phyloP scores from a whole-genome alignment of 2,329 filamentous ascomycete genomes.

The Curvularia lunata region DNA sequence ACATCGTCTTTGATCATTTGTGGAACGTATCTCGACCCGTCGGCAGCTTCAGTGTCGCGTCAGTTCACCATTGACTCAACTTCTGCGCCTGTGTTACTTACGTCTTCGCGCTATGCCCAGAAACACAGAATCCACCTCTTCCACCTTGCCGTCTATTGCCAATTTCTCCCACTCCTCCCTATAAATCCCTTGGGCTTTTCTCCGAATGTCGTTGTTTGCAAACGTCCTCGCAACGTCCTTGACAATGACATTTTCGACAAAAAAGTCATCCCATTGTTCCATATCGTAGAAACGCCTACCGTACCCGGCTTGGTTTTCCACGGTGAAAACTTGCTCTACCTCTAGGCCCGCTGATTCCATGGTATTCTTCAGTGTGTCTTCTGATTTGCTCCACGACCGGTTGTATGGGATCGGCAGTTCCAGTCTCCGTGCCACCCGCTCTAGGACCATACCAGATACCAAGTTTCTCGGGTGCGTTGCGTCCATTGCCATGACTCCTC shows the following conservation, averaged over 20 bases:
- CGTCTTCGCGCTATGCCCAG: slow-evolving; percentile 46
- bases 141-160: slow-evolving; percentile 47
- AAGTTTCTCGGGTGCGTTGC: slow-evolving; percentile 49
- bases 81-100: slow-evolving; percentile 19
- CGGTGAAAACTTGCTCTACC: slow-evolving; percentile 37
- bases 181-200: slow-evolving; percentile 43
- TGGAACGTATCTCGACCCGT: slow-evolving; percentile 32
- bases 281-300: slow-evolving; percentile 37
- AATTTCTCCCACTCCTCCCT: slow-evolving; percentile 50
- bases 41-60: slow-evolving; percentile 25
- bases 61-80: not conserved
- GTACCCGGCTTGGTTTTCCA: slow-evolving; percentile 46
- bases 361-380: slow-evolving; percentile 39
- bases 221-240: slow-evolving; percentile 36
- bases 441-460: slow-evolving; percentile 48
- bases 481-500: slow-evolving; percentile 50
- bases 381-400: slow-evolving; percentile 44
- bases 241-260: slow-evolving; percentile 44
- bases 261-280: slow-evolving; percentile 44
- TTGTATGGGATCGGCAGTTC: slow-evolving; percentile 46
- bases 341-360: slow-evolving; percentile 47
- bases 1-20: slow-evolving; percentile 17
- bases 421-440: slow-evolving; percentile 45
- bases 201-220: slow-evolving; percentile 38
- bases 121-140: slow-evolving; percentile 50